Evolutionary conservation across 2,329 filamentous ascomycete genomes (phyloP).

Genomic region (Pyricularia pennisetigena): DNA sequence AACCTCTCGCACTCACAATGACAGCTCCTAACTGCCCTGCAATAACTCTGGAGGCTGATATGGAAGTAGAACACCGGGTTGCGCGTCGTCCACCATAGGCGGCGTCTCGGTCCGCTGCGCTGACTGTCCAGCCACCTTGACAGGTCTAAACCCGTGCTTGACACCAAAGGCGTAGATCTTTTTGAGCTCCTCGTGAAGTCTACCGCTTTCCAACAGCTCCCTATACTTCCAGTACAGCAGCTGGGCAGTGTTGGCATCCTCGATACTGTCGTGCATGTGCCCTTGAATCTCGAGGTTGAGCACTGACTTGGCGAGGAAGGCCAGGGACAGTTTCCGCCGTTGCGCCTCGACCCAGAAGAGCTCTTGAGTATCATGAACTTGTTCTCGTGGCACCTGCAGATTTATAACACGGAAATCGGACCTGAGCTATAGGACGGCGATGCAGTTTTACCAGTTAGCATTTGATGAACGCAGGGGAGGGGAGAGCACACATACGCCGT

Average conservation of each 20-base stretch:
- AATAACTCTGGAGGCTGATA: constrained; percentile 20
- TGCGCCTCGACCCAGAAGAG: constrained; percentile 77
- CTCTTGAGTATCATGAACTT: constrained; percentile 91
- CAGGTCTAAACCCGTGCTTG: constrained; percentile 40
- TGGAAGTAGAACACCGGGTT: constrained; percentile 35
- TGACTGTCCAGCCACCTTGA: constrained; percentile 33
- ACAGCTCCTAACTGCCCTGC: constrained; percentile 7
- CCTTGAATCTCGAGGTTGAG: constrained; percentile 91
- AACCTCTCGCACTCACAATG: neutral
- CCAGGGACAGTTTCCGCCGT: constrained; percentile 78
- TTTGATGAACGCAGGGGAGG: neutral
- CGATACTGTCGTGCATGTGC: constrained; percentile 88
- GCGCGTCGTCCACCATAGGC: constrained; percentile 30
- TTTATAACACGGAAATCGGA: constrained; percentile 98
- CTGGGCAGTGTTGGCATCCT: constrained; percentile 85
- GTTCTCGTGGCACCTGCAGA: constrained; percentile 81
- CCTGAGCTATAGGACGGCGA: constrained; percentile 41
- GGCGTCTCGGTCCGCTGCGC: constrained; percentile 43
- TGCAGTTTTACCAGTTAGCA: neutral
- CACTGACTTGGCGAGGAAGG: constrained; percentile 84
- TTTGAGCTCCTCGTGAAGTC: constrained; percentile 72
- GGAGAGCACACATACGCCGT: constrained; percentile 41
- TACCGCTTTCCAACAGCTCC: constrained; percentile 79
- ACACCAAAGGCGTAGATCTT: constrained; percentile 60
- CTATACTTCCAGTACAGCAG: constrained; percentile 83